Base-by-base conservation (phyloP, 2,329 filamentous ascomycete species). In the Aspergillus sp. region DNA sequence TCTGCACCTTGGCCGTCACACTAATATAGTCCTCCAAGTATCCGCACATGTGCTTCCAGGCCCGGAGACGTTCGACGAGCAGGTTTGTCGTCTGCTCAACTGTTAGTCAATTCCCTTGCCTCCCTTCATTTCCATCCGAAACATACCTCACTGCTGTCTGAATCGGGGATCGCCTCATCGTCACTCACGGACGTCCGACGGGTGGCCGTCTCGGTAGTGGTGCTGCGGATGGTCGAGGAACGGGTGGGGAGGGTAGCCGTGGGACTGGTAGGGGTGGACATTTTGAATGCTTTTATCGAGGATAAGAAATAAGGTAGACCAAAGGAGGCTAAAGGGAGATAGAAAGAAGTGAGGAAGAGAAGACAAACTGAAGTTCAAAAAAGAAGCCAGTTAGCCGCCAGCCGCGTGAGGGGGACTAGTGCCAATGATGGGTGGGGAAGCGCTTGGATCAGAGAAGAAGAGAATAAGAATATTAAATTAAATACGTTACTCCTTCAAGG, bases 1-100 rank as follows among this genome's bases (percentile, higher is more conserved):
- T 85, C 64, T 96, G 85, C 49, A 88, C 77, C 77, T 91, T 96
- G 69, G 95, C 90, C 3, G 90, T 88, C 5, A 86, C 84, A 25
- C 74, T 75, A 61, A 97, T 78, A 67, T 96, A 98, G 45, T 95
- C 89, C 70, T 97, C 90, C 43, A 98, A 78, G 64, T 95, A 91
- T 48, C 78, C 88, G 53, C 90, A 88, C 52, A 90, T 88, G 68
- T 97, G 91, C 69, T 96, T 97, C 90, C 90, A 98, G 42, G 93
- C 93, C 61, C 88, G 86, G 52, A 98, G 78, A 55, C 93, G 83
- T 74, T 97, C 89, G 47, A 85, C 78, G 54, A 98, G 84, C 44
- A 97, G 79, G 37, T 80, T 84, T n/a, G 85, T 83, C 19, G 86
- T 87, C 84, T 88, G 48, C 27, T n/a, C 37, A 32, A 32, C 20